phyloP scores from a whole-genome alignment of 2,329 filamentous ascomycete species.

The Sarocladiaceae sp. region DNA sequence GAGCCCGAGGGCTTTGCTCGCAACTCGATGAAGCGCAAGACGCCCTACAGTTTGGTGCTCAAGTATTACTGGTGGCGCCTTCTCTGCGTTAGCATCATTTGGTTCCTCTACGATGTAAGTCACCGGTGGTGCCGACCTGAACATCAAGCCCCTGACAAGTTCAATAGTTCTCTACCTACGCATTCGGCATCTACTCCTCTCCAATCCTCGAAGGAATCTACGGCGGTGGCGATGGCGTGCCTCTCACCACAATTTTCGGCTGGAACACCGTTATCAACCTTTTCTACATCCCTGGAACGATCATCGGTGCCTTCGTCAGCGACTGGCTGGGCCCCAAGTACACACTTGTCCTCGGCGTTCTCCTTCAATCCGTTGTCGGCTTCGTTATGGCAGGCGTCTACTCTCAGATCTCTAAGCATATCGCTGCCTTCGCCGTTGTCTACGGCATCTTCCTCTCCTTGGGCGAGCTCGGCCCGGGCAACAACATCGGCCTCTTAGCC shows the following conservation, averaged over 20 bases:
- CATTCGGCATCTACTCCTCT: conserved; percentile 79
- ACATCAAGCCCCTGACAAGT: conserved; percentile 4
- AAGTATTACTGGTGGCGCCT: conserved; percentile 70
- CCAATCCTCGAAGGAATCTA: conserved; percentile 65
- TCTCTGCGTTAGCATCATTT: conserved; percentile 64
- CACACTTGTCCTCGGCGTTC: conserved; percentile 65
- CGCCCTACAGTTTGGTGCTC: conserved; percentile 48
- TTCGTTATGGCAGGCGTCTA: conserved; percentile 88
- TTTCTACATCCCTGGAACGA: conserved; percentile 81
- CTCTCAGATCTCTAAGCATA: conserved; percentile 52
- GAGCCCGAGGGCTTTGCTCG: conserved; percentile 73
- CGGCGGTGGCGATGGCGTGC: conserved; percentile 37
- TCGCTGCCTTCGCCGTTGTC: conserved; percentile 30
- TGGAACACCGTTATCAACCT: conserved; percentile 86
- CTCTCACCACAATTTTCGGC: conserved; percentile 73
- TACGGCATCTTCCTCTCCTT: conserved; percentile 32
- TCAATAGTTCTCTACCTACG: conserved; percentile 66
- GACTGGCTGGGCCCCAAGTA: conserved; percentile 76
- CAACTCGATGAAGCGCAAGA: conserved; percentile 59
- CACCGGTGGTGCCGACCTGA: not conserved
- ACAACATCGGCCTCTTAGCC: conserved; percentile 84
- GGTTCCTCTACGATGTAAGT: conserved; percentile 70
- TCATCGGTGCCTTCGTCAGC: conserved; percentile 68
- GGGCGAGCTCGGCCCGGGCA: conserved; percentile 65
- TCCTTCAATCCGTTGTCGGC: conserved; percentile 68